These are phyloP conservation scores for Nemophila menziesii DNA, from an alignment of 257 asterid species.

Conservation along the genomic window DNA sequence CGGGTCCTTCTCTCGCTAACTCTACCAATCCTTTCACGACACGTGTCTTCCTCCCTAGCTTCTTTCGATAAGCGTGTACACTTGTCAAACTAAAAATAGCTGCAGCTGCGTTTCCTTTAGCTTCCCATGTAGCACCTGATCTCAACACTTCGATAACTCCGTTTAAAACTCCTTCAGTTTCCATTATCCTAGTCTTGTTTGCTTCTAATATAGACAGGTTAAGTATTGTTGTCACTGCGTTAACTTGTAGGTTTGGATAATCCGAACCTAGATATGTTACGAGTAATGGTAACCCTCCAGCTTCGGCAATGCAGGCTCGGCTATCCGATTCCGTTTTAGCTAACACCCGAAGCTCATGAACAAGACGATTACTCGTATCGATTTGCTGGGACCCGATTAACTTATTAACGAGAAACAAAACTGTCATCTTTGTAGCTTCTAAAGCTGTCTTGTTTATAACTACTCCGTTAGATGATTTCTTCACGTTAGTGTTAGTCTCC, in stretches of 20 bases:
- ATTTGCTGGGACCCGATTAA: constrained; percentile 39
- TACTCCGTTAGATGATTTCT: constrained; percentile 15
- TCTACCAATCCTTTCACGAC: constrained; percentile 56
- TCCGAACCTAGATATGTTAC: constrained; percentile 49
- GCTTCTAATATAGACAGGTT: constrained; percentile 74
- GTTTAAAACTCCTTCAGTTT: constrained; percentile 57
- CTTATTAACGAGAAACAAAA: constrained; percentile 46
- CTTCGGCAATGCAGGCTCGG: constrained; percentile 69
- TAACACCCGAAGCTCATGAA: constrained; percentile 65
- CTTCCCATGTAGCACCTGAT: constrained; percentile 83
- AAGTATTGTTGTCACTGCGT: constrained; percentile 73
- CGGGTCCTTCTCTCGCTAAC: constrained; percentile 53
- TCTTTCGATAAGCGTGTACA: constrained; percentile 44
- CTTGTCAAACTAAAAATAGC: constrained; percentile 63
- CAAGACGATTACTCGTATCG: constrained; percentile 44
- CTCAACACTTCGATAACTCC: constrained; percentile 66
- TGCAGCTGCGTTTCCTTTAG: constrained; percentile 91
- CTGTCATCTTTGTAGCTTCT: constrained; percentile 77
- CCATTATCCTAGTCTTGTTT: constrained; percentile 62
- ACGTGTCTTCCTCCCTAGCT: constrained; percentile 43
- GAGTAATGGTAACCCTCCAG: constrained; percentile 60
- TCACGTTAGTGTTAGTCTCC: constrained; percentile 18
- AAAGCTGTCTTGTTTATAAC: constrained; percentile 51
- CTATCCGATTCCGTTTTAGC: constrained; percentile 76
- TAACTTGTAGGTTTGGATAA: constrained; percentile 56